Base-by-base conservation (phyloP, 768 basidiomycete genomes). In the Holtermannia corniformis region DNA sequence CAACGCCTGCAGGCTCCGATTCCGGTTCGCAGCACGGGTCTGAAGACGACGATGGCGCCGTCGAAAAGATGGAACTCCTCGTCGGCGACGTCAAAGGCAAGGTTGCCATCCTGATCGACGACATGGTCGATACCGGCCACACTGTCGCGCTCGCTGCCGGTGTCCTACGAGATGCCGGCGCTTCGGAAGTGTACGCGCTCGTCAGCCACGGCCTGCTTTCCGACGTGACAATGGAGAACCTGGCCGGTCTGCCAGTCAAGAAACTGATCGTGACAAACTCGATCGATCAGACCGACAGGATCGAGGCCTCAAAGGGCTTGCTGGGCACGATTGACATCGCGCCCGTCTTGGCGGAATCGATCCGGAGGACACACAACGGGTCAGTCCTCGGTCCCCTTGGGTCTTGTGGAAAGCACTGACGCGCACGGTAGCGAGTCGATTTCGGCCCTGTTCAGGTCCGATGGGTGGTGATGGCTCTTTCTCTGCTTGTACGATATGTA, bases 241-340 rank as follows among this genome's bases (percentile, higher is more conserved):
- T 99, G 32, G 77, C 79, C 63, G 77, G 77, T 61, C 86, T 86
- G 54, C 79, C 79, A 50, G 78, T 99, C 68, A 85, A 89, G 75
- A 90, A 93, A 77, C 75, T 99, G 70, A 89, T 97, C 52, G 93
- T 99, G 67, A 97, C 95, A 67, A 99, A 99, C 76, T 95, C 92
- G 72, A 81, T 97, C 40, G 95, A 95, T 50, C 95, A 97, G 73
- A 67, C 78, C 47, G 82, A 76, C 5, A 49, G 73, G 63, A 87
- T 92, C 74, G 79, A 82, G 71, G 79, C 76, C 37, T 72, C 68
- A 50, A 88, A 87, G 73, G 72, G 73, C 41, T 87, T 89, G 75
- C 81, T 99, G 41, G 88, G 91, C 75, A 87, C 91, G 50, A 84
- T 99, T 61, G 92, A 97, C 76, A 84, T 99, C 60, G 88, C 89